Conservation (phyloP, 495 filamentous ascomycete genomes). For the Penicillium bialowiezense region DNA sequence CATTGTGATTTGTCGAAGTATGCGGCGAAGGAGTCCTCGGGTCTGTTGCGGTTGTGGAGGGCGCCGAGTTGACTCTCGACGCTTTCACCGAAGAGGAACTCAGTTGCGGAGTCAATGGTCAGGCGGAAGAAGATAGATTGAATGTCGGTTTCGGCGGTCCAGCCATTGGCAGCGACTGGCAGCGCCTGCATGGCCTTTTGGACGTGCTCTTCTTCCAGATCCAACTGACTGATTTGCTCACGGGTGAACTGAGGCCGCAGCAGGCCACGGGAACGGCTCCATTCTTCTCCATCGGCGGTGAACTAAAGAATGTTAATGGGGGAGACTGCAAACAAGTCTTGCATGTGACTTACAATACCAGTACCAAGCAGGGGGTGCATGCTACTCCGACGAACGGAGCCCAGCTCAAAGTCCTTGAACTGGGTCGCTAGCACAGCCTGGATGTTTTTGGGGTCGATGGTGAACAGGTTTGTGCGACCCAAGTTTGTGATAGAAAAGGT, state of each 20-base stretch:
- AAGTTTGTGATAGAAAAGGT: constrained; percentile 27
- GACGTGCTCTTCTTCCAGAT: constrained; percentile 51
- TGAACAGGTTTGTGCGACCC: constrained; percentile 32
- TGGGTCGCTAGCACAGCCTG: constrained; percentile 54
- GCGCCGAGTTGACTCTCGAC: constrained; percentile 39
- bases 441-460: constrained; percentile 54
- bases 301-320: constrained; percentile 30
- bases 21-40: constrained; percentile 34
- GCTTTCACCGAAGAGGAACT: constrained; percentile 65
- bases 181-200: constrained; percentile 41
- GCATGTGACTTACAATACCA: constrained; percentile 41
- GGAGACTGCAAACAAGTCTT: not conserved
- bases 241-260: constrained; percentile 56
- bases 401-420: constrained; percentile 51
- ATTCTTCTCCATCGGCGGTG: constrained; percentile 46
- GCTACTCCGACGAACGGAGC: constrained; percentile 26
- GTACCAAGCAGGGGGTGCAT: constrained; percentile 42
- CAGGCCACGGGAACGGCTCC: constrained; percentile 52
- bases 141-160: constrained; percentile 51
- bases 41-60: constrained; percentile 18
- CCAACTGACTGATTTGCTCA: constrained; percentile 49
- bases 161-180: constrained; percentile 34
- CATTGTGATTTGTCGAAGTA: constrained; percentile 43
- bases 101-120: constrained; percentile 64
- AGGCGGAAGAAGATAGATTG: constrained; percentile 61